A percentile compares a stretch with the other conserved stretches of the same genome.
Evolutionary conservation across 2,329 filamentous ascomycete genomes (phyloP).

Genomic region (Aspergillus pseudonomiae): DNA sequence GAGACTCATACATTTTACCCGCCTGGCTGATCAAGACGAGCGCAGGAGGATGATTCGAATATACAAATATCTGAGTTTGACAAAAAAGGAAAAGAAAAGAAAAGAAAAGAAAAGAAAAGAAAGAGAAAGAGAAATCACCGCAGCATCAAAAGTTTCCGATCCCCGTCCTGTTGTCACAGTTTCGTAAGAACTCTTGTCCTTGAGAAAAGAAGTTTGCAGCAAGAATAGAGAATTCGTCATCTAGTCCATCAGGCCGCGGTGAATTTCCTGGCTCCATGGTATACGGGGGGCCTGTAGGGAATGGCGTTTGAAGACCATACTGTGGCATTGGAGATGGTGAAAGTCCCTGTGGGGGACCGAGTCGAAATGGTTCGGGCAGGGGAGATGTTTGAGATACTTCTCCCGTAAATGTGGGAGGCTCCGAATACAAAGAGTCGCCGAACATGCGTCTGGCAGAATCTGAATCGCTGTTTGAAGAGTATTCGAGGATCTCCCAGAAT

Average conservation of each 20-base stretch:
- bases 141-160: conserved; percentile 34
- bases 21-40: too few species aligned
- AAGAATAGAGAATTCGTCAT: conserved; percentile 51
- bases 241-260: conserved; percentile 29
- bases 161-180: conserved; percentile 41
- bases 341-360: conserved; percentile 28
- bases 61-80: background rate
- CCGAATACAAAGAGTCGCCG: conserved; percentile 42
- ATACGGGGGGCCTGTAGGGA: conserved; percentile 22
- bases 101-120: too few species aligned
- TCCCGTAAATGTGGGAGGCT: conserved; percentile 27
- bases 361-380: conserved; percentile 47
- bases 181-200: conserved; percentile 46
- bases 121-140: background rate
- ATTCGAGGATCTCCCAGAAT: conserved; percentile 55
- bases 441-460: conserved; percentile 44
- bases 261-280: conserved; percentile 22
- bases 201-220: conserved; percentile 54
- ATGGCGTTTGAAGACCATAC: conserved; percentile 19
- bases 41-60: background rate
- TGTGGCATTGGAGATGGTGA: conserved; percentile 23
- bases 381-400: conserved; percentile 50
- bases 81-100: too few species aligned
- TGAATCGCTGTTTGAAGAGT: conserved; percentile 46
- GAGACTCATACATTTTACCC: background rate